Evolutionary conservation across 1,139 yeast genomes (phyloP), one percentile per base, ranked within the genome.

Genomic region (Saccharomyces hybrid): DNA sequence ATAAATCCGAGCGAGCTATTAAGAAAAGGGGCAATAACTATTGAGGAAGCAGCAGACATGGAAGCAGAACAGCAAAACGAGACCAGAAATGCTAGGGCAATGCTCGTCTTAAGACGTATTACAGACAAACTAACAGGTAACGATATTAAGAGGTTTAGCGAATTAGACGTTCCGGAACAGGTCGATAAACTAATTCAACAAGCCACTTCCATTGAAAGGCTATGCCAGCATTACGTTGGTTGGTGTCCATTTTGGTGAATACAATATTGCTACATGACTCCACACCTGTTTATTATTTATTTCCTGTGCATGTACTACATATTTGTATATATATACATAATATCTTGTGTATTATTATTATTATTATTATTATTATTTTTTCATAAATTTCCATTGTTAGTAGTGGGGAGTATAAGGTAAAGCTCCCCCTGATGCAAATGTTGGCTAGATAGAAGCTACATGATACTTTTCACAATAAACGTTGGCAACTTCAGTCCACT

Each of bases 211-310:
- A 96, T 93, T 28, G 99, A 95, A 69, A 93, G 93, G 64, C 74
- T 95, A 56, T 93, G 99, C 68, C 96, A 90, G 70, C 99, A 93
- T 71, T 95, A 88, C 68, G 88, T 95, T 60, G 99, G 99, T 16
- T 95, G 99, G 99, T 93, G 99, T 73, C 88, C 98, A 0, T 93
- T 91, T 81, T 93, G 99, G 98, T 91, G 53, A 58, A 21, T 16
- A 14, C 14, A n/a, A 11, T 12, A 9, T 46, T 21, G 4, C 12
- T 16, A 14, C 3, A 19, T 46, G 9, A 11, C 9, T 24, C 19
- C 31, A 4, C 21, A 24, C 19, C 9, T 26, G 21, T 9, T 24
- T 46, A 46, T n/a, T 46, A 46, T 46, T 26, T 26, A 46, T 46
- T 26, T 46, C n/a, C 16, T 27, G 31, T 24, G 26, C 26, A 24